Evolutionary conservation across 78 protist species (phyloP), one percentile per base, ranked within the genome.

Genomic region (Chrysochromulina tobinii): DNA sequence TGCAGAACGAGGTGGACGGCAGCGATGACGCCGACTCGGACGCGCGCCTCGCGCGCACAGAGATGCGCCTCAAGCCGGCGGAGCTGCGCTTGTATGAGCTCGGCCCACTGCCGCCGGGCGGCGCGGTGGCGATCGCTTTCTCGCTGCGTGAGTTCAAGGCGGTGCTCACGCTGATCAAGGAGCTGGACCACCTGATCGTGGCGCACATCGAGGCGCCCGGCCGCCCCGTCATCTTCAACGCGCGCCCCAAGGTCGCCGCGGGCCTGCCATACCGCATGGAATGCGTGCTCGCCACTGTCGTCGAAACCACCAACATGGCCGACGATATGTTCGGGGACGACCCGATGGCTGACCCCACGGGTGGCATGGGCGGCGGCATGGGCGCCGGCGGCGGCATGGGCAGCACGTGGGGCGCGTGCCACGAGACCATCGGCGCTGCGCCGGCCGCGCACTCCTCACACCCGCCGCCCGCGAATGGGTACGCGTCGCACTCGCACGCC

Each of bases 271-370:
- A 50, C 83, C 3, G 17, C 83, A 18, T 75, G 27, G 83, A 75
- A 57, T 75, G 27, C 57, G 83, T 75, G 21, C 83, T 75, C 8
- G 83, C 83, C 25, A 75, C 83, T 25, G 58, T 75, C 25, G 83
- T 75, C 12, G 83, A 75, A 2, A 23, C 23, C n/a, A n/a, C 18
- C 18, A 2, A 38, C 57, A 54, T 75, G 11, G 83, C 7, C 21
- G 83, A 75, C 51, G 83, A 75, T 2, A 1, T 75, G 79, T 7
- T 3, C 51, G 79, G 64, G 23, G 64, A 59, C 12, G 64, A 59
- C 38, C 38, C 38, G 38, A 38, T 38, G 38, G 38, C 38, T 38
- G 38, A 38, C 38, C 38, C 38, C 38, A 38, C 38, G 38, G 38
- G 38, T 38, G 38, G 38, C 38, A 38, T 38, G 38, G 38, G 38